Percentiles rank a stretch among this genome's conserved stretches.
Conservation (phyloP, 1,284 basidiomycete genomes). For the Crocinoboletus sp. region DNA sequence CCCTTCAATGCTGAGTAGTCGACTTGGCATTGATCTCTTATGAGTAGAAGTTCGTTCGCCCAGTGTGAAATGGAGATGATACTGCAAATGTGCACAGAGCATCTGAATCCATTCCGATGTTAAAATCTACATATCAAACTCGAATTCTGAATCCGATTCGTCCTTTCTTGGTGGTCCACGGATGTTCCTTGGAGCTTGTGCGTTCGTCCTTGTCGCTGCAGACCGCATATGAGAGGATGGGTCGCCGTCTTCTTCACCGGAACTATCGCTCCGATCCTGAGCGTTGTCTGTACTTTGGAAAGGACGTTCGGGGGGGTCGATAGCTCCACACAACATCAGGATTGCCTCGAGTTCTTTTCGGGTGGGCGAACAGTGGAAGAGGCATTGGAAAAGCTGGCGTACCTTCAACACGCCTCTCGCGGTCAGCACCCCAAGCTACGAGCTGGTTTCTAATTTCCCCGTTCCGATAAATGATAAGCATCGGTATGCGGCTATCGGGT, state of each 20-base stretch:
- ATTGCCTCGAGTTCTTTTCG: conserved; percentile 65
- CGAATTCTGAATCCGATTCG: conserved; percentile 58
- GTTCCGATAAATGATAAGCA: conserved; percentile 88
- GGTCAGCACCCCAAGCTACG: conserved; percentile 76
- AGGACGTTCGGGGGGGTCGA: conserved; percentile 47
- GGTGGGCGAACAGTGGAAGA: neutral
- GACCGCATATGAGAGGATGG: conserved; percentile 50
- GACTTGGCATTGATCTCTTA: neutral
- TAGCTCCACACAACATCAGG: conserved; percentile 55
- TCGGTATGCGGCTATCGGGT: conserved; percentile 89
- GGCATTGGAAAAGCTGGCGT: conserved; percentile 13
- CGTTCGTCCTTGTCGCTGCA: conserved; percentile 53
- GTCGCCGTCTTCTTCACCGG: conserved; percentile 42
- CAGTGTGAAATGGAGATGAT: neutral
- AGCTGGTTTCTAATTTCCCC: conserved; percentile 89
- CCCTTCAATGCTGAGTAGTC: conserved; percentile 54
- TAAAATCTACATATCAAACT: conserved; percentile 24
- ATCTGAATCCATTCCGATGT: neutral
- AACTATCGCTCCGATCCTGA: conserved; percentile 32
- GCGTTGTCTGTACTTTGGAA: conserved; percentile 23
- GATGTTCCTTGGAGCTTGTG: conserved; percentile 51
- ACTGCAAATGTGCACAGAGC: neutral
- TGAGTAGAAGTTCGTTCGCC: neutral
- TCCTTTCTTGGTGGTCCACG: conserved; percentile 44
- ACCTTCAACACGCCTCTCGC: conserved; percentile 82